These are phyloP conservation scores for Erythrophleum ivorense DNA, from an alignment of 331 rosid species.

Conservation along the genomic window DNA sequence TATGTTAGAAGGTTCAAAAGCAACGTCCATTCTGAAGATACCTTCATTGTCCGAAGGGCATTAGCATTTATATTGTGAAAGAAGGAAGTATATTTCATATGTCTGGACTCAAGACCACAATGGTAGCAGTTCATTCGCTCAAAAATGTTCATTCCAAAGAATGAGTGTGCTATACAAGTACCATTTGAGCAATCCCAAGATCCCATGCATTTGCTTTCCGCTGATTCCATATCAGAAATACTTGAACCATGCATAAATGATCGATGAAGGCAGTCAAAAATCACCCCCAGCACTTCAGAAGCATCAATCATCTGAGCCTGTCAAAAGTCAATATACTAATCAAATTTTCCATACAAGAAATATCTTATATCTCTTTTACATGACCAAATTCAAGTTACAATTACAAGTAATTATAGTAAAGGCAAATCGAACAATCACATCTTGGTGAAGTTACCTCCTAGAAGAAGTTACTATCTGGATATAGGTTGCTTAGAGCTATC, in stretches of 20 bases:
- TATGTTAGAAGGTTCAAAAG: neutral
- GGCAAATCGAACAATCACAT: neutral
- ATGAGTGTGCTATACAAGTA: conserved; percentile 86
- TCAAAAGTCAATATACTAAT: conserved; percentile 43
- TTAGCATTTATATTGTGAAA: conserved; percentile 94
- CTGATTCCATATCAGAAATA: conserved; percentile 65
- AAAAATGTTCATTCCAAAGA: conserved; percentile 84
- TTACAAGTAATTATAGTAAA: neutral
- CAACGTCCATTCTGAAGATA: conserved; percentile 39
- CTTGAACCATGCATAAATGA: conserved; percentile 66
- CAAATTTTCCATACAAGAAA: conserved; percentile 39
- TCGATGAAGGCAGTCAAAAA: conserved; percentile 91
- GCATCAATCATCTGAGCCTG: conserved; percentile 99
- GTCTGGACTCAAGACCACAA: conserved; percentile 82
- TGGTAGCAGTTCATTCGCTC: conserved; percentile 86
- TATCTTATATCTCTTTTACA: conserved; percentile 15
- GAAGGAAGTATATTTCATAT: conserved; percentile 88
- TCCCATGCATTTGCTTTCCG: conserved; percentile 68
- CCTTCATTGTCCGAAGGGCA: conserved; percentile 93
- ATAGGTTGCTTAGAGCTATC: conserved; percentile 85
- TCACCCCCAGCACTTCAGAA: conserved; percentile 87
- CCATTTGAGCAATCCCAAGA: conserved; percentile 85
- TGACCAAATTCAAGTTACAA: neutral
- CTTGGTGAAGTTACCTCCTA: conserved; percentile 72
- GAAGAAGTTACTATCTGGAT: conserved; percentile 84